phyloP scores from a whole-genome alignment of 768 basidiomycete genomes.

The Calocera viscosa region DNA sequence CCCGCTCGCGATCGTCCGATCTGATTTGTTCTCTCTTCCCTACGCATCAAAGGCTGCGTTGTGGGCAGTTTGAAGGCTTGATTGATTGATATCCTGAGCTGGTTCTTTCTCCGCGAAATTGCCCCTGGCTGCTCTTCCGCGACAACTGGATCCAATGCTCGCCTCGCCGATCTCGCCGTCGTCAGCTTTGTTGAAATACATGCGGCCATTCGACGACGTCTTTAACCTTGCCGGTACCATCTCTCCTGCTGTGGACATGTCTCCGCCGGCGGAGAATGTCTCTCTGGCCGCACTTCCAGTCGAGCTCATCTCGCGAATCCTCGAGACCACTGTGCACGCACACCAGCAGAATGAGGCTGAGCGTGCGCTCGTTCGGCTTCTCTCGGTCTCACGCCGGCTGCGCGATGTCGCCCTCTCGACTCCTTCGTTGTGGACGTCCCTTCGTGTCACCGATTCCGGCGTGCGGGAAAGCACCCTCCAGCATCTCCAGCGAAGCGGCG shows the following conservation, averaged over 20 bases:
- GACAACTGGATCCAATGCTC: background rate
- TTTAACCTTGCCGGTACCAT: background rate
- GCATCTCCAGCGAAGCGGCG: background rate
- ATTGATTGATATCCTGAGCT: background rate
- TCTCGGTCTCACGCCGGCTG: background rate
- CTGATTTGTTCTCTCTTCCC: background rate
- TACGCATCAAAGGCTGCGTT: too few species aligned
- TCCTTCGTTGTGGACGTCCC: background rate
- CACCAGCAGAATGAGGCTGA: background rate
- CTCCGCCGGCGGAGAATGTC: background rate
- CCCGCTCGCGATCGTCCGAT: background rate
- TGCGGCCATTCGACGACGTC: background rate
- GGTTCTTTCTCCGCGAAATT: too few species aligned
- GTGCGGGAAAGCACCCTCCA: background rate
- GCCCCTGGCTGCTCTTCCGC: too few species aligned
- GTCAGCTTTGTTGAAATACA: background rate
- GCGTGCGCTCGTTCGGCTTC: background rate
- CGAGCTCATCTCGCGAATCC: slow-evolving; percentile 4
- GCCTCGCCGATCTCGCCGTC: background rate
- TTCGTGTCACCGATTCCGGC: background rate
- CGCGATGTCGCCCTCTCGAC: background rate
- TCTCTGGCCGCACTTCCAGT: background rate
- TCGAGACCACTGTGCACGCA: background rate
- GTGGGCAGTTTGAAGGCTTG: background rate
- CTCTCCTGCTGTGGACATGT: background rate